Conservation (phyloP, 345 rosid genomes). For the Rhizophora apiculata region DNA sequence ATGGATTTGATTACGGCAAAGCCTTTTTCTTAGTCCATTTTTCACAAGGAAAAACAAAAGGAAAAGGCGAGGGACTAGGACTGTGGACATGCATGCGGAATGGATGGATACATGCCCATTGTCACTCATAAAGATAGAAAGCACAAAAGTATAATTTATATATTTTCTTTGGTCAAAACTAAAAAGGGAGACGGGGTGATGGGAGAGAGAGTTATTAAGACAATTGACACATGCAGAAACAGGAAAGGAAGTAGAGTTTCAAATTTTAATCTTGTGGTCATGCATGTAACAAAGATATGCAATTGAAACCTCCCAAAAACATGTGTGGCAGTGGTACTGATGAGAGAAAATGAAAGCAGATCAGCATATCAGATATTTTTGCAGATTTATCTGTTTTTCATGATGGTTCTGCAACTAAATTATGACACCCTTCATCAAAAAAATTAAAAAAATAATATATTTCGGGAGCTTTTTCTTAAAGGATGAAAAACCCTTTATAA, state of each 20-base stretch:
- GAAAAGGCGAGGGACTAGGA: slow-evolving; percentile 11
- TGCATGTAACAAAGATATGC: slow-evolving; percentile 35
- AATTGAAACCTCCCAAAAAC: slow-evolving; percentile 7
- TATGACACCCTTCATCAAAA: slow-evolving; percentile 25
- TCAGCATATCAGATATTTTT: slow-evolving; percentile 32
- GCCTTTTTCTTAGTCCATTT: neutral
- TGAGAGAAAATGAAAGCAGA: slow-evolving; percentile 17
- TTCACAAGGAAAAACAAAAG: neutral
- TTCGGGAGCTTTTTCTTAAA: neutral
- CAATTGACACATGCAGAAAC: slow-evolving; percentile 4
- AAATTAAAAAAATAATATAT: neutral
- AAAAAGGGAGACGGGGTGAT: slow-evolving; percentile 9
- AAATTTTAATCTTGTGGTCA: slow-evolving; percentile 17
- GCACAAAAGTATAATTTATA: slow-evolving; percentile 16
- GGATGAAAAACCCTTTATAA: neutral
- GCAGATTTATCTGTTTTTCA: slow-evolving; percentile 38
- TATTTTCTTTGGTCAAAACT: slow-evolving; percentile 33
- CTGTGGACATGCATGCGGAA: slow-evolving; percentile 28
- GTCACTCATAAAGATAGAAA: slow-evolving; percentile 23
- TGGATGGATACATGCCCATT: slow-evolving; percentile 13
- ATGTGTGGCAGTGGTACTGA: neutral
- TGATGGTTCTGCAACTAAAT: slow-evolving; percentile 32
- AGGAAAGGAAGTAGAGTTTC: neutral
- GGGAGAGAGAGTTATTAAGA: slow-evolving; percentile 23
- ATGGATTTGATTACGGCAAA: too few species aligned